These are phyloP conservation scores for Usnea hakonensis DNA, from an alignment of 495 filamentous ascomycete species.

Conservation along the genomic window DNA sequence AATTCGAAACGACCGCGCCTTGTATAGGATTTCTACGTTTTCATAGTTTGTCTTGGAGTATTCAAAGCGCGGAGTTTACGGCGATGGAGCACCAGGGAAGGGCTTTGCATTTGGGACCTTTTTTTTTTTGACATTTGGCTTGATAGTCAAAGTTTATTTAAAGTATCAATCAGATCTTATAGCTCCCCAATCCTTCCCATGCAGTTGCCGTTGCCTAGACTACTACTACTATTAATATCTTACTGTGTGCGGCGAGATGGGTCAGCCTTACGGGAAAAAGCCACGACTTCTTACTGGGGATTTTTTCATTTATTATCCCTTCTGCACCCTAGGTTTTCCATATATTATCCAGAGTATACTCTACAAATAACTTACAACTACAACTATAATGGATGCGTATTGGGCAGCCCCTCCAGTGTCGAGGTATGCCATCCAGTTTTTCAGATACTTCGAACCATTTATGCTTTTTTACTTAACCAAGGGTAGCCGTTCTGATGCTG, in stretches of 20 bases:
- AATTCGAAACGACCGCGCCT: conserved; percentile 24
- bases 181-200: too few species aligned
- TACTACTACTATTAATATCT: not conserved
- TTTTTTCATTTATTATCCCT: too few species aligned
- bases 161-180: too few species aligned
- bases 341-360: too few species aligned
- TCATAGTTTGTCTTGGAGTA: not conserved
- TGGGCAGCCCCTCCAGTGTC: conserved; percentile 64
- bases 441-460: not conserved
- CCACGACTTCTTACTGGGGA: not conserved
- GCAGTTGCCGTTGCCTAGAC: too few species aligned
- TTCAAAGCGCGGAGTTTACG: conserved; percentile 11
- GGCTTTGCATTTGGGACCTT: not conserved
- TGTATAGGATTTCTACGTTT: not conserved
- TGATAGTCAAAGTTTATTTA: not conserved
- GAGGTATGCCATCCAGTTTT: conserved; percentile 42
- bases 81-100: not conserved
- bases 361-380: too few species aligned
- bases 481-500: conserved; percentile 33
- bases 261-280: conserved; percentile 1
- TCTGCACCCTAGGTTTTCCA: too few species aligned
- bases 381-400: conserved; percentile 57
- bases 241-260: too few species aligned
- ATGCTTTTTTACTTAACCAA: not conserved
- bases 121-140: not conserved